A percentile compares a stretch with the other conserved stretches of the same genome.
phyloP scores from a whole-genome alignment of 148 eudicot species.

The Pouteria glomerata region DNA sequence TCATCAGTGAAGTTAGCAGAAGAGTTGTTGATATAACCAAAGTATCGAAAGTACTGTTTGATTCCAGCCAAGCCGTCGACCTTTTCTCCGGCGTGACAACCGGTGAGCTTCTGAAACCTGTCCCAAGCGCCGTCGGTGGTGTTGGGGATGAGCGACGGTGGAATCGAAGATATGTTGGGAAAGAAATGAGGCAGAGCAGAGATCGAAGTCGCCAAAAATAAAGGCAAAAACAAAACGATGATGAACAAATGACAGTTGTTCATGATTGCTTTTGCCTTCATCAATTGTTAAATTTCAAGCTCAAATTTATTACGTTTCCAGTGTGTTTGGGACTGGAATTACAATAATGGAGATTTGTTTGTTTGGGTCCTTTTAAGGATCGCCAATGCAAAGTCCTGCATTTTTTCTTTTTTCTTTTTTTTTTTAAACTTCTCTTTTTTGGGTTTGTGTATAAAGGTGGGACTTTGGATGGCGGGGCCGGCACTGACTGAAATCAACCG shows the following conservation, averaged over 20 bases:
- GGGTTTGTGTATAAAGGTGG: too few relatives aligned
- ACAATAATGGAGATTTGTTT: too few relatives aligned
- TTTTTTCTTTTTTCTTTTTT: too few relatives aligned
- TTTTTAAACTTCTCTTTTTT: too few relatives aligned
- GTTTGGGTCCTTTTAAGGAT: too few relatives aligned
- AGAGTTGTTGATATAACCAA: conserved; percentile 34
- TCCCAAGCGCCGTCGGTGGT: conserved; percentile 27
- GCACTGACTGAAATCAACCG: too few relatives aligned
- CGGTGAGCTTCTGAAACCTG: conserved; percentile 21
- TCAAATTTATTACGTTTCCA: too few relatives aligned
- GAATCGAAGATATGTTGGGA: conserved; percentile 33
- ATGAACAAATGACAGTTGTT: neutral
- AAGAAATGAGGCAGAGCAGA: conserved; percentile 32
- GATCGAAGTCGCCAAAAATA: neutral
- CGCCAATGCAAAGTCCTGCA: too few relatives aligned
- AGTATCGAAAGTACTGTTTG: conserved; percentile 33
- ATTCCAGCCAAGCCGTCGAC: conserved; percentile 21
- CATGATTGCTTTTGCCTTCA: neutral
- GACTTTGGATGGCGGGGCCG: too few relatives aligned
- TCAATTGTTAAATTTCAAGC: too few relatives aligned
- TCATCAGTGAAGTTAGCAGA: conserved; percentile 29
- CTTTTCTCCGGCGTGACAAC: conserved; percentile 32
- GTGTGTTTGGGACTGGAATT: too few relatives aligned
- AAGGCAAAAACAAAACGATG: neutral
- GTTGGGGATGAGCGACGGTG: conserved; percentile 20